Evolutionary conservation across 129 eudicot species (phyloP), one percentile per base, ranked within the genome.

Genomic region (Mikania micrantha): DNA sequence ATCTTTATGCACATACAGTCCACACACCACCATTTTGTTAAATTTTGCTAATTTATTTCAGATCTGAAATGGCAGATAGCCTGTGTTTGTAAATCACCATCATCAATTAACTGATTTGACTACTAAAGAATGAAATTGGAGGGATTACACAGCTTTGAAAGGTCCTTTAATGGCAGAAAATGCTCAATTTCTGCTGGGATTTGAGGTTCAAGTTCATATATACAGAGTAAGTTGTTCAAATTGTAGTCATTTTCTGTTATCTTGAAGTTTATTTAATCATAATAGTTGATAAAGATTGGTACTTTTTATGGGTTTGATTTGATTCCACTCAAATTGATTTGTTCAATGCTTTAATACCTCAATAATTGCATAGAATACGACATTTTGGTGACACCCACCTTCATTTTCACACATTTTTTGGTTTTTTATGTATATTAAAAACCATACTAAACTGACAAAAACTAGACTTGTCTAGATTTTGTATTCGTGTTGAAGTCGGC

Each of bases 101-200:
- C 63, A 13, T 9, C 10, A 52, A 69, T 36, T 24, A 24, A 28
- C 66, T 12, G 29, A 54, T 6, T 57, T 70, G n/a, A n/a, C n/a
- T n/a, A n/a, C n/a, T n/a, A n/a, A 22, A 44, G 45, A 66, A 47
- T 47, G 72, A 48, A 66, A 16, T 29, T 21, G 17, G 53, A 64
- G 25, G 75, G 29, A 9, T 25, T 70, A 5, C 29, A 47, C 62
- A 72, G 19, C 49, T 22, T 48, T 36, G 17, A 13, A 54, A 69
- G 68, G n/a, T 48, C 1, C 69, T 71, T 71, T 77, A 64, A 64
- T 71, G 74, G 77, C 82, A 65, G 25, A 41, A 71, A 39, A 73
- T 38, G 65, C 32, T 21, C 17, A 27, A 36, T 36, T 8, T 73
- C 32, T 48, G 49, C 52, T 59, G 67, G 76, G 75, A 17, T 57